Conservation (phyloP, 805 yeast species). For the Suhomyces sp. region DNA sequence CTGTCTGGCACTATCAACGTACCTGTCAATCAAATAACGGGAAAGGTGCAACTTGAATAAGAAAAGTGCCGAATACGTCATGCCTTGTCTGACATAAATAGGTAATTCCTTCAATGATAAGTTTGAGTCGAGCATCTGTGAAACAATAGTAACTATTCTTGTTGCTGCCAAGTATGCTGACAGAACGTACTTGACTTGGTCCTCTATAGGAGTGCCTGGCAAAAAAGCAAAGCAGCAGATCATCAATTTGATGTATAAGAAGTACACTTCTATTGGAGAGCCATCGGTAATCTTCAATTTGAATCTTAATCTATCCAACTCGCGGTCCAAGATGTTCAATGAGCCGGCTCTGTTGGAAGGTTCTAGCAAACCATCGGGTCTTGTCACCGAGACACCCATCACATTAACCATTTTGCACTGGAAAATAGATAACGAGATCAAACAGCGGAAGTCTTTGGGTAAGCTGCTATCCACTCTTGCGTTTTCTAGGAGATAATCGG, state of each 20-base stretch:
- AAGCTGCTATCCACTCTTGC: conserved; percentile 65
- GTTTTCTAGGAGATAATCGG: conserved; percentile 74
- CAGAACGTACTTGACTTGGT: conserved; percentile 80
- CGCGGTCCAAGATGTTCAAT: conserved; percentile 71
- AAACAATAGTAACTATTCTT: conserved; percentile 71
- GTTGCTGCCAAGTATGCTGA: conserved; percentile 81
- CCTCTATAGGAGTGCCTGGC: conserved; percentile 86
- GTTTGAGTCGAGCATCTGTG: conserved; percentile 60
- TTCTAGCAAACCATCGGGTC: conserved; percentile 87
- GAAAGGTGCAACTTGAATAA: conserved; percentile 80
- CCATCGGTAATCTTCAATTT: conserved; percentile 64
- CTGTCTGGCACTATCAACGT: conserved; percentile 85
- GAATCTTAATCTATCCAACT: conserved; percentile 67
- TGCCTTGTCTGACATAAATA: conserved; percentile 81
- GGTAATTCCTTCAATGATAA: conserved; percentile 80
- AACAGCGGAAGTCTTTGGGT: conserved; percentile 68
- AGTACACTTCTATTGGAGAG: conserved; percentile 71
- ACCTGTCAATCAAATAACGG: conserved; percentile 67
- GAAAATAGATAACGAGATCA: conserved; percentile 72
- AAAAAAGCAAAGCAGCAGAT: conserved; percentile 86
- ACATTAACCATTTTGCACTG: conserved; percentile 80
- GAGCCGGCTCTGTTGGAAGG: conserved; percentile 81
- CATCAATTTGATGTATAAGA: conserved; percentile 73
- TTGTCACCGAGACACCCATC: conserved; percentile 80
- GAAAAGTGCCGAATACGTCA: conserved; percentile 73